Base-by-base conservation (phyloP, 1,284 basidiomycete species). In the Earliella scabrosa region DNA sequence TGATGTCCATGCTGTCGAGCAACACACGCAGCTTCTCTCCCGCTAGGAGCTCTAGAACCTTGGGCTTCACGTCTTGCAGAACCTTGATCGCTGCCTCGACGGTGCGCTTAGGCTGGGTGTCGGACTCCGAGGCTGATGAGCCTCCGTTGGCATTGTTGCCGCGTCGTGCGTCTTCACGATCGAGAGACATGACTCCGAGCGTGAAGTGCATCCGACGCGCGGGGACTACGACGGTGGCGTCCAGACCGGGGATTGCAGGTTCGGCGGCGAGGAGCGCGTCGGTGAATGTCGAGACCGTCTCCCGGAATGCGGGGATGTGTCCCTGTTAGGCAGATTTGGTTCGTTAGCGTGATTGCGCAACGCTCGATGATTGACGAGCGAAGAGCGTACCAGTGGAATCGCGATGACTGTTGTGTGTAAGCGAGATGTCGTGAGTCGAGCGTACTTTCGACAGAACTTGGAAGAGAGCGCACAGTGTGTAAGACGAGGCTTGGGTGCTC, bases 201-300 rank as follows among this genome's bases (percentile, higher is more conserved):
- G 88, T 90, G 53, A 90, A 71, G 66, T 90, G 88, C 40, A 90
- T 70, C 14, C 88, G 70, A 10, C 85, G 77, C 0, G 88, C 81
- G 24, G 83, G 75, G 50, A 90, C 77, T 46, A 87, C 67, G 63
- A 90, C 82, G 2, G 78, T 76, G 14, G 63, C 64, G 68, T 90
- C 84, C 6, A 90, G 71, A 0, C 88, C 88, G 0, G 77, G 70
- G 7, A 89, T 75, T 1, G 69, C 50, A 26, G 76, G 74, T 39
- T 56, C 58, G 5, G 62, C 61, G 2, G 26, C 45, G 2, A 77
- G 72, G 20, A 88, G 69, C 3, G 73, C 74, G 36, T 61, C 61
- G 31, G 85, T 82, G 58, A 88, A 85, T 0, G 71, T 49, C 0
- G 73, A 61, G 2, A 87, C 65, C 4, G 65, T 68, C 8, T 66